Conservation (phyloP, 2,329 filamentous ascomycete genomes). For the Neocatenulostroma microsporum region DNA sequence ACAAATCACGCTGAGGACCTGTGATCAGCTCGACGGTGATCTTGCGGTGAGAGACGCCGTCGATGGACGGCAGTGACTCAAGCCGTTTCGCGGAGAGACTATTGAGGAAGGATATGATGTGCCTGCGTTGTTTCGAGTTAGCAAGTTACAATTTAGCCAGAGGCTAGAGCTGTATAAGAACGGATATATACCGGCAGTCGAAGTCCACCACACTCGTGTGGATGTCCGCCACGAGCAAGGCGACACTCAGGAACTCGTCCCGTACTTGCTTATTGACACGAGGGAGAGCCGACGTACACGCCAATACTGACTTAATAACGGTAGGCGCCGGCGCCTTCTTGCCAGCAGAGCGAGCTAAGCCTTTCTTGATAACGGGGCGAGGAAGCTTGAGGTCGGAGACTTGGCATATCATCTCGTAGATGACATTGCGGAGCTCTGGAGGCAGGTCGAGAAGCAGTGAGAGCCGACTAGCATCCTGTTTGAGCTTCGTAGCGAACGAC, state of each 20-base stretch:
- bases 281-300: conserved; percentile 1
- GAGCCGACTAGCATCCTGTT: background rate
- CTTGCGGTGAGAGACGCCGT: conserved; percentile 30
- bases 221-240: conserved; percentile 2
- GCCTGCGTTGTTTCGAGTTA: too few species aligned
- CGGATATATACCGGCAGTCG: too few species aligned
- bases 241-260: conserved; percentile 2
- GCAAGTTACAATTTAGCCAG: too few species aligned
- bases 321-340: too few species aligned
- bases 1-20: too few species aligned
- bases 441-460: conserved; percentile 3
- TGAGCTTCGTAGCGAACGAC: background rate
- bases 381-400: too few species aligned
- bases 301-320: too few species aligned
- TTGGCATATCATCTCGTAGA: conserved; percentile 2
- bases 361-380: too few species aligned
- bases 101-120: conserved; percentile 10
- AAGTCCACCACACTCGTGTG: conserved; percentile 2
- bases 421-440: background rate
- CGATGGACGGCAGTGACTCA: background rate
- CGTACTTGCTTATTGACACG: conserved; percentile 8
- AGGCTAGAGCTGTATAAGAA: too few species aligned
- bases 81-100: conserved; percentile 2
- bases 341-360: too few species aligned
- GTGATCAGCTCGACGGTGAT: conserved; percentile 4